Conservation (phyloP, 352 stramenopile species). For the Phytopythium ostracodes region DNA sequence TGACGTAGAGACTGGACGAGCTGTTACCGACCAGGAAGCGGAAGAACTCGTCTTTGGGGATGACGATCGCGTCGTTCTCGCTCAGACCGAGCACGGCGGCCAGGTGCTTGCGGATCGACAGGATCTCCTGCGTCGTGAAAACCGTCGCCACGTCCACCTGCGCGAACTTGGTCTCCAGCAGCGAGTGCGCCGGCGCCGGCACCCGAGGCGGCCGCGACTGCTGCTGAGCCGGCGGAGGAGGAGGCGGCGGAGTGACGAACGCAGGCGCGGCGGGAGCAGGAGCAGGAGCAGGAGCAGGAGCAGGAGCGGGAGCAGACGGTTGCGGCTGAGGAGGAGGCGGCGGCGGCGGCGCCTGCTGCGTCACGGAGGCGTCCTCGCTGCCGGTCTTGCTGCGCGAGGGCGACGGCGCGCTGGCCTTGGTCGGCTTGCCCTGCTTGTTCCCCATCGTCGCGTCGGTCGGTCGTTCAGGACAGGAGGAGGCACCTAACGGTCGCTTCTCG, state of each 20-base stretch:
- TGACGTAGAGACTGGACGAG: slow-evolving; percentile 75
- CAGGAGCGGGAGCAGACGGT: slow-evolving; percentile 9
- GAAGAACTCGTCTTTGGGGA: slow-evolving; percentile 86
- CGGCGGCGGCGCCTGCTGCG: slow-evolving; percentile 5
- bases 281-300: too few relatives aligned
- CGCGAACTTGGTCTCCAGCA: slow-evolving; percentile 66
- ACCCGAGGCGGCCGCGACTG: background rate
- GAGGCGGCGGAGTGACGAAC: background rate
- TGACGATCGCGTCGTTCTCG: slow-evolving; percentile 68
- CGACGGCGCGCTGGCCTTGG: slow-evolving; percentile 8
- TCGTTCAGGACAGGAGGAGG: background rate
- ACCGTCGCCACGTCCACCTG: slow-evolving; percentile 69
- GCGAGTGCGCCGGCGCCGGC: slow-evolving; percentile 20
- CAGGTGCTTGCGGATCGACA: slow-evolving; percentile 75
- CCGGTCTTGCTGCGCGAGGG: slow-evolving; percentile 10
- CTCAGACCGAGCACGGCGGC: slow-evolving; percentile 57
- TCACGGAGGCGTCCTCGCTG: slow-evolving; percentile 6
- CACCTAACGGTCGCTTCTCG: too few relatives aligned
- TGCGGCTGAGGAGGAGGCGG: background rate
- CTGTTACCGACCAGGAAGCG: slow-evolving; percentile 73
- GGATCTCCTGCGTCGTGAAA: slow-evolving; percentile 76
- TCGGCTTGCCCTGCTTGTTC: slow-evolving; percentile 79
- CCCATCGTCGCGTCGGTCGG: slow-evolving; percentile 26
- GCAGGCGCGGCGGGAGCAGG: slow-evolving; percentile 8
- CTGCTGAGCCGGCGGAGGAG: background rate